A percentile compares a stretch with the other conserved stretches of the same genome.
Conservation (phyloP, 148 eudicot species). For the Pouteria glomerata region DNA sequence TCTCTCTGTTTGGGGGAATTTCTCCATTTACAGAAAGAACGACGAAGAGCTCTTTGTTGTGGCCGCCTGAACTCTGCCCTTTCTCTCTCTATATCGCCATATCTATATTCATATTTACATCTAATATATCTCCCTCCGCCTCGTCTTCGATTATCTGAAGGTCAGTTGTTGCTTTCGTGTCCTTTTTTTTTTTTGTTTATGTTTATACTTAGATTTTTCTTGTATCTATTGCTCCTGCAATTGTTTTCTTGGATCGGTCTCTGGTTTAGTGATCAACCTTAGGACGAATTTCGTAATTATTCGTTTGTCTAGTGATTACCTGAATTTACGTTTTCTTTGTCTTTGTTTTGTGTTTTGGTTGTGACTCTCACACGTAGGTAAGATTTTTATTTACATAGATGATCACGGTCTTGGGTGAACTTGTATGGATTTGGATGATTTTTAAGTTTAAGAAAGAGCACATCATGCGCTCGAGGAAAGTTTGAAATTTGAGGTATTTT, state of each 20-base stretch:
- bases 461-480: not conserved
- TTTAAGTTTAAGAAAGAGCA: not conserved
- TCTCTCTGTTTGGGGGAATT: not conserved
- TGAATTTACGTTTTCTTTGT: not conserved
- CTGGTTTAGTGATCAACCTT: not conserved
- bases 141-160: conserved; percentile 4
- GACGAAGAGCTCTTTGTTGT: conserved; percentile 1
- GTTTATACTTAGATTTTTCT: not conserved
- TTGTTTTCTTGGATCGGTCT: not conserved
- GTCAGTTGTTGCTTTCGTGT: conserved; percentile 3
- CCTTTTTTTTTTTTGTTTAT: not conserved
- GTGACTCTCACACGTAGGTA: not conserved
- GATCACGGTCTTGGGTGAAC: not conserved
- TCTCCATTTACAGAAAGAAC: not conserved
- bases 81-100: not conserved
- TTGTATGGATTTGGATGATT: not conserved
- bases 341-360: not conserved
- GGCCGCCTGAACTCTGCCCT: conserved; percentile 14
- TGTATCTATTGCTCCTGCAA: not conserved
- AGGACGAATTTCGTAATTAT: not conserved
- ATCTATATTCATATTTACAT: not conserved
- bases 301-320: not conserved
- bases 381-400: not conserved
- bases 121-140: not conserved
- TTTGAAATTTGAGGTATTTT: not conserved